Evolutionary conservation across 2,329 filamentous ascomycete genomes (phyloP).

Genomic region (Alternaria conjuncta): DNA sequence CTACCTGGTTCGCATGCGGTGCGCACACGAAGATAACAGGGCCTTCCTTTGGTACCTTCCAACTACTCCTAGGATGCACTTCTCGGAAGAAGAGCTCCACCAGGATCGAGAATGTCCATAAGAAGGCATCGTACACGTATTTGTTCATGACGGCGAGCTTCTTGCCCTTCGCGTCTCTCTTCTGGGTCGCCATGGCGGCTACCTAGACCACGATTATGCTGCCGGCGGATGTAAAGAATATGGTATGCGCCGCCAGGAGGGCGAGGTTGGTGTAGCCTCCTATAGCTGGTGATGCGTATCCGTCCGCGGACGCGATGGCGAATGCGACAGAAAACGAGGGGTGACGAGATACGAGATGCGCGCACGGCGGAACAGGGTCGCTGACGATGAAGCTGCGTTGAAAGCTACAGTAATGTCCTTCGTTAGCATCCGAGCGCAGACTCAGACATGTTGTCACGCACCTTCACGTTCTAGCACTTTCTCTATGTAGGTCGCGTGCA

Average conservation of each 20-base stretch:
- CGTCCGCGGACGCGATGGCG: constrained; percentile 13
- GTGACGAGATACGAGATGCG: constrained; percentile 14
- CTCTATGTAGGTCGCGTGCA: constrained; percentile 12
- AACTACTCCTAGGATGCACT: constrained; percentile 91
- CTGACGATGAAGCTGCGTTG: neutral
- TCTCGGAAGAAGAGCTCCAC: constrained; percentile 98
- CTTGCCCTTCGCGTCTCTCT: constrained; percentile 35
- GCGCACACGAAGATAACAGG: constrained; percentile 95
- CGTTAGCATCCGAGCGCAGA: neutral
- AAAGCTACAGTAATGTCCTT: neutral
- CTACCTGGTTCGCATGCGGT: constrained; percentile 80
- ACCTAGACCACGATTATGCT: constrained; percentile 3
- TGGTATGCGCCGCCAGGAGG: neutral
- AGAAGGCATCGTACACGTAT: constrained; percentile 78
- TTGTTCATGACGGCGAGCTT: constrained; percentile 65
- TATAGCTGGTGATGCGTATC: constrained; percentile 6
- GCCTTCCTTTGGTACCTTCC: constrained; percentile 88
- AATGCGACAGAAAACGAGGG: constrained; percentile 20
- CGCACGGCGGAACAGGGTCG: constrained; percentile 15
- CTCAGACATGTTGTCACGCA: constrained; percentile 12
- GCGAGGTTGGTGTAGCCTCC: constrained; percentile 7
- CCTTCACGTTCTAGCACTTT: constrained; percentile 8
- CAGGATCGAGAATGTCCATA: constrained; percentile 80
- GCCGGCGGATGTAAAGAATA: neutral
- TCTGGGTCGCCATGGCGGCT: constrained; percentile 18